These are phyloP conservation scores for Sarcodon sp. DNA, from an alignment of 768 basidiomycete species.

Conservation along the genomic window DNA sequence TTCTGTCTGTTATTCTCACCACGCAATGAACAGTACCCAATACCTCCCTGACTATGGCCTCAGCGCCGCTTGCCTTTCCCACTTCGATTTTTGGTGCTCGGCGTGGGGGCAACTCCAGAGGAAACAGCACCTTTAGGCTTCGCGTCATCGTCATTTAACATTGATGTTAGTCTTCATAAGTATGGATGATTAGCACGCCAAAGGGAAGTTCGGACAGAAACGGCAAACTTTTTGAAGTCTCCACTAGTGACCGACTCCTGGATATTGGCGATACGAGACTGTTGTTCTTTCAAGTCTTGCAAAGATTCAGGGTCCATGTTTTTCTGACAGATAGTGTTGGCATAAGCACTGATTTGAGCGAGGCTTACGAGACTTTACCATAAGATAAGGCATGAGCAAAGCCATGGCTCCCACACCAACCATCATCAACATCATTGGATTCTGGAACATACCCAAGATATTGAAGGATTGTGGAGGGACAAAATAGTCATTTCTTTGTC, in stretches of 20 bases:
- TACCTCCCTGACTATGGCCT: too few relatives aligned
- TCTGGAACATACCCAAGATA: conserved; percentile 62
- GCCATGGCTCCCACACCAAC: conserved; percentile 51
- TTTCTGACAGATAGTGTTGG: conserved; percentile 31
- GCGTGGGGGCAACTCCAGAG: too few relatives aligned
- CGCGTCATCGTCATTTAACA: too few relatives aligned
- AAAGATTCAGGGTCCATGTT: conserved; percentile 61
- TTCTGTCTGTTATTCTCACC: too few relatives aligned
- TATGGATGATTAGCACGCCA: too few relatives aligned
- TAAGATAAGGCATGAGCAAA: conserved; percentile 63
- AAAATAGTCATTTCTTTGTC: conserved; percentile 50
- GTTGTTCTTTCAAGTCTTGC: conserved; percentile 50
- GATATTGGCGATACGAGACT: conserved; percentile 38
- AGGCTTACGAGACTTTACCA: conserved; percentile 29
- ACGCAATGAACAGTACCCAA: too few relatives aligned
- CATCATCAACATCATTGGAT: conserved; percentile 80
- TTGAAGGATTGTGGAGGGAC: conserved; percentile 63
- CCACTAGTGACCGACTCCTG: conserved; percentile 47
- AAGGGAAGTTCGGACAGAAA: not conserved
- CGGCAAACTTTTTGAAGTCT: conserved; percentile 27
- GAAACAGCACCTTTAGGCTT: too few relatives aligned
- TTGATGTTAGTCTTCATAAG: too few relatives aligned
- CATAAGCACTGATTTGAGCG: conserved; percentile 29
- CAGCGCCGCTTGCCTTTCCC: too few relatives aligned
- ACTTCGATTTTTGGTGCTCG: too few relatives aligned